phyloP scores from a whole-genome alignment of 1,284 basidiomycete species.

The Rhodotorula sp. region DNA sequence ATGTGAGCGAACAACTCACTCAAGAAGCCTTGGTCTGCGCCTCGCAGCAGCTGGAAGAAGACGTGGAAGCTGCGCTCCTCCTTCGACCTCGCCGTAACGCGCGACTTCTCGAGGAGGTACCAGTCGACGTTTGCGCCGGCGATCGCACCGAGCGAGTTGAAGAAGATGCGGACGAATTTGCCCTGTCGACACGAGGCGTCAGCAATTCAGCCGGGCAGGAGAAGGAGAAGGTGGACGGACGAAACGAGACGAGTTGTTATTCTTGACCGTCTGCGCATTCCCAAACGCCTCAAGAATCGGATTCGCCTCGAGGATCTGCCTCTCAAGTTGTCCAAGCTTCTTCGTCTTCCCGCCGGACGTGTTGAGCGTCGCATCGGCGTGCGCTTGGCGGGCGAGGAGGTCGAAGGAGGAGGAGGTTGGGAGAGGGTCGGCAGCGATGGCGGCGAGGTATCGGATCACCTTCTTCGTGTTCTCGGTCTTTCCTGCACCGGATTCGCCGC shows the following conservation, averaged over 20 bases:
- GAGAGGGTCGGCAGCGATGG: slow-evolving; percentile 77
- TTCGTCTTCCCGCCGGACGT: slow-evolving; percentile 1
- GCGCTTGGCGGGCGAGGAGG: slow-evolving; percentile 51
- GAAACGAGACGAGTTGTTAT: slow-evolving; percentile 98
- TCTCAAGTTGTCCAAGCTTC: slow-evolving; percentile 78
- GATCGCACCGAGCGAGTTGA: slow-evolving; percentile 89
- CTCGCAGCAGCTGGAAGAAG: slow-evolving; percentile 80
- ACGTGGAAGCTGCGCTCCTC: slow-evolving; percentile 95
- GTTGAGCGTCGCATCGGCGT: slow-evolving; percentile 10
- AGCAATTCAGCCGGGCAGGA: background rate
- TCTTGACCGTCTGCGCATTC: slow-evolving; percentile 96
- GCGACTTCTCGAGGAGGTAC: slow-evolving; percentile 97
- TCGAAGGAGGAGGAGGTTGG: slow-evolving; percentile 59
- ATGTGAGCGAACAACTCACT: background rate
- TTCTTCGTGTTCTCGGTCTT: slow-evolving; percentile 99
- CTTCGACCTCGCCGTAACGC: slow-evolving; percentile 82
- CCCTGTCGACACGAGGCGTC: slow-evolving; percentile 51
- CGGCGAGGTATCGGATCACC: slow-evolving; percentile 98
- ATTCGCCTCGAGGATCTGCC: slow-evolving; percentile 96
- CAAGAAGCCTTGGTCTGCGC: slow-evolving; percentile 41
- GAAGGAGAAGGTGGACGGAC: slow-evolving; percentile 39
- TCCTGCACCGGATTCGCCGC: slow-evolving; percentile 96
- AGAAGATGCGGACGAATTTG: slow-evolving; percentile 96
- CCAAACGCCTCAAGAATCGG: slow-evolving; percentile 98
- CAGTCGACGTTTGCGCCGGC: slow-evolving; percentile 98